A percentile compares a stretch with the other conserved stretches of the same genome.
Conservation (phyloP, 768 basidiomycete genomes). For the Hebeloma cylindrosporum region DNA sequence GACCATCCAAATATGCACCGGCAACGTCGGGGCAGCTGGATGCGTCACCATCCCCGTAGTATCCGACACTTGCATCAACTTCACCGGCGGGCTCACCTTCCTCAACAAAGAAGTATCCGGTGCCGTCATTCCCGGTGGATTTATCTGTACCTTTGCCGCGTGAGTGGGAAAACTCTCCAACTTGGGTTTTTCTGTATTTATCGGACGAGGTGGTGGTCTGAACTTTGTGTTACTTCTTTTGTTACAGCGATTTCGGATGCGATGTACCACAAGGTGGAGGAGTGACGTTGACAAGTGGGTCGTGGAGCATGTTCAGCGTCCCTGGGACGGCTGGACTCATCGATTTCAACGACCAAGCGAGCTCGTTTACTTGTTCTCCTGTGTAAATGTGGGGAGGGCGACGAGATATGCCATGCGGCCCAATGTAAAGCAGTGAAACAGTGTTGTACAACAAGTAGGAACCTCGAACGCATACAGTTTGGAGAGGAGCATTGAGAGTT, state of each 20-base stretch:
- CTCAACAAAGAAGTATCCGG: neutral
- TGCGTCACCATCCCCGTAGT: constrained; percentile 1
- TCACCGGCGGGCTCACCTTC: constrained; percentile 7
- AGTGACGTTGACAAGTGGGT: neutral
- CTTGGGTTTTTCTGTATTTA: too few relatives aligned
- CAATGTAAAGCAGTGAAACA: too few relatives aligned
- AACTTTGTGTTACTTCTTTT: too few relatives aligned
- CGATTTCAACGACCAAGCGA: constrained; percentile 8
- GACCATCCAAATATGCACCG: constrained; percentile 1
- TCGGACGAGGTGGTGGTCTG: too few relatives aligned
- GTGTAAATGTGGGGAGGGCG: neutral
- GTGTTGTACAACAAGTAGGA: too few relatives aligned
- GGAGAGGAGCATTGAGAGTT: too few relatives aligned
- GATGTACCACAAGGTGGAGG: neutral
- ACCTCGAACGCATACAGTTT: too few relatives aligned
- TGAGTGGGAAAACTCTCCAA: too few relatives aligned
- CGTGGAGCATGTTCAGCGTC: neutral
- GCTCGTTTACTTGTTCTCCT: constrained; percentile 8
- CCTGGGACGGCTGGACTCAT: neutral
- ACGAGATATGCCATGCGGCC: too few relatives aligned
- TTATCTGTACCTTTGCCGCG: constrained; percentile 4
- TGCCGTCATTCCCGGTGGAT: constrained; percentile 1
- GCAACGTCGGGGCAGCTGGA: neutral
- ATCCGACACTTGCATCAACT: constrained; percentile 2
- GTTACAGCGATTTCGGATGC: constrained; percentile 1